These are phyloP conservation scores for Diaporthe citrichinensis DNA, from an alignment of 2,329 filamentous ascomycete genomes.

Conservation along the genomic window DNA sequence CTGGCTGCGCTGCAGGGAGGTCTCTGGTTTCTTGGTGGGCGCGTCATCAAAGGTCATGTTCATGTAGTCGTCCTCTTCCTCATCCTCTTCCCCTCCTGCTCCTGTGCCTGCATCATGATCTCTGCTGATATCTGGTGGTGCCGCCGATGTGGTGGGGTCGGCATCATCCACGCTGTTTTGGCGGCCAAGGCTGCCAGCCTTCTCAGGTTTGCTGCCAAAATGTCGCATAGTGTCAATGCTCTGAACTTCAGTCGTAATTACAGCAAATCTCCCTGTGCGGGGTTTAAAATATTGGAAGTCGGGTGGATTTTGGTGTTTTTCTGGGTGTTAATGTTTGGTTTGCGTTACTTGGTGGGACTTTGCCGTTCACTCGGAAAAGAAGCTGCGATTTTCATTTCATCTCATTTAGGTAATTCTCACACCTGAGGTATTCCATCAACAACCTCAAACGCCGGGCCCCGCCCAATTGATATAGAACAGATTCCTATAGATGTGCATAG, in stretches of 20 bases:
- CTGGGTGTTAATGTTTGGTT: background rate
- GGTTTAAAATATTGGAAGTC: background rate
- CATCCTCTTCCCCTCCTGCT: constrained; percentile 52
- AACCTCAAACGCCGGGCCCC: background rate
- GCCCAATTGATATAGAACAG: background rate
- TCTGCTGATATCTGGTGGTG: background rate
- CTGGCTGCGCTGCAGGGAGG: constrained; percentile 67
- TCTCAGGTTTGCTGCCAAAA: constrained; percentile 18
- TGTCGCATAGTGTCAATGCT: constrained; percentile 31
- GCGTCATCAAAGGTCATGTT: constrained; percentile 88
- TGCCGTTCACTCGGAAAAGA: background rate
- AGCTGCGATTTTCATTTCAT: constrained; percentile 2
- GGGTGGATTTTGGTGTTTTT: background rate
- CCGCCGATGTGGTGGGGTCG: background rate
- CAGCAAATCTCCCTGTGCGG: background rate
- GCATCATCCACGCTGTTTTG: constrained; percentile 13
- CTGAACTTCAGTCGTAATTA: background rate
- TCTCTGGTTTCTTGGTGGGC: constrained; percentile 60
- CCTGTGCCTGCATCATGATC: background rate
- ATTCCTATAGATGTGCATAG: background rate
- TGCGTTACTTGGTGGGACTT: background rate
- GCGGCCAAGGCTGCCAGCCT: constrained; percentile 11
- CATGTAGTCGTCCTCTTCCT: constrained; percentile 97
- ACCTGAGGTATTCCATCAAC: background rate
- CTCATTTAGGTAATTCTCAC: constrained; percentile 7